A percentile compares a stretch with the other conserved stretches of the same genome.
phyloP scores from a whole-genome alignment of 2,329 filamentous ascomycete species.

The Hymenoscyphus infarciens region DNA sequence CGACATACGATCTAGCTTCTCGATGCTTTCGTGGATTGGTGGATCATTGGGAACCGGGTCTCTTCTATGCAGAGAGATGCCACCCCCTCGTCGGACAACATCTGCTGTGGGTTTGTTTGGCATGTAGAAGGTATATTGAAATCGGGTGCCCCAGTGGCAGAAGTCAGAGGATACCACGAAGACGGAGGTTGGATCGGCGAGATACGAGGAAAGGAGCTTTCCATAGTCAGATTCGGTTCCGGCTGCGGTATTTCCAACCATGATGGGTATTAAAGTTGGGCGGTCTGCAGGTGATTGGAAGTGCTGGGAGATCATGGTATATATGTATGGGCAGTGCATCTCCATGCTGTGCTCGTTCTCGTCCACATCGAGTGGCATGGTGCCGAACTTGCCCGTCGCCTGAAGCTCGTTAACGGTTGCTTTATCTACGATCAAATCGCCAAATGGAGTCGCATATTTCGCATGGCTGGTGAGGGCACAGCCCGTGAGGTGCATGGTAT shows the following conservation, averaged over 20 bases:
- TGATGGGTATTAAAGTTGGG: slow-evolving; percentile 77
- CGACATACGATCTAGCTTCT: slow-evolving; percentile 70
- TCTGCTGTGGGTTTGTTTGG: slow-evolving; percentile 44
- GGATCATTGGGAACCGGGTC: slow-evolving; percentile 40
- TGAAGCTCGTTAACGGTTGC: slow-evolving; percentile 50
- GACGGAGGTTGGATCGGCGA: slow-evolving; percentile 69
- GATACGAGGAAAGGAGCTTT: slow-evolving; percentile 68
- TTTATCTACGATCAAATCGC: slow-evolving; percentile 63
- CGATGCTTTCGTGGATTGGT: slow-evolving; percentile 81
- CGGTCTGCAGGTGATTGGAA: slow-evolving; percentile 52
- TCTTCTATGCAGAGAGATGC: slow-evolving; percentile 32
- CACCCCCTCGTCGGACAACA: slow-evolving; percentile 36
- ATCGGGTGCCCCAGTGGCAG: slow-evolving; percentile 88
- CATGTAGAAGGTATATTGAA: slow-evolving; percentile 79
- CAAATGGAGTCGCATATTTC: slow-evolving; percentile 71
- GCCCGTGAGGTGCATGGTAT: slow-evolving; percentile 75
- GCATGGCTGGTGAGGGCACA: slow-evolving; percentile 73
- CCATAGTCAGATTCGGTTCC: slow-evolving; percentile 67
- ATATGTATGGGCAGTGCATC: slow-evolving; percentile 94
- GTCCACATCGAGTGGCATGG: slow-evolving; percentile 66
- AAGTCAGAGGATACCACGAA: slow-evolving; percentile 96
- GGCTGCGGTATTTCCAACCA: slow-evolving; percentile 72
- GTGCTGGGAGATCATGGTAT: slow-evolving; percentile 62
- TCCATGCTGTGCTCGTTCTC: slow-evolving; percentile 88
- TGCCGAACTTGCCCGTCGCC: slow-evolving; percentile 52